Base-by-base conservation (phyloP, 2,329 filamentous ascomycete genomes). In the Exserohilum turcica region DNA sequence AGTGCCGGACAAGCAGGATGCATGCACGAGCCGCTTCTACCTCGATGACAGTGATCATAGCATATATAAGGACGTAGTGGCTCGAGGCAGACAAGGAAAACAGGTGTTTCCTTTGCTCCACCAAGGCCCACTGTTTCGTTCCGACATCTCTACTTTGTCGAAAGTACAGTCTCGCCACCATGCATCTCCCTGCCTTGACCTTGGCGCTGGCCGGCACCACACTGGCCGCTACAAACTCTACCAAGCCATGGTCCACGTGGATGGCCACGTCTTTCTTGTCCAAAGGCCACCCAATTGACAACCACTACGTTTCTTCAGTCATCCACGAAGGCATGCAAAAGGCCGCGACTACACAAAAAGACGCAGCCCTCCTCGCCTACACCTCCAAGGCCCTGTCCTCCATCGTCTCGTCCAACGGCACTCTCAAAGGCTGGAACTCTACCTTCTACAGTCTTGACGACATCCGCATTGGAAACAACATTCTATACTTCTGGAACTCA, bases 401-500 rank as follows among this genome's bases (percentile, higher is more conserved):
- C 0, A 72, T 84, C 6, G 77, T 84, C 2, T 61, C 73, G 1
- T 61, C 71, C n/a, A 68, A 82, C 35, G 82, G 82, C 10, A 78
- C 76, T 71, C 56, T 83, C 50, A 67, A 70, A 12, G 72, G 74
- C 15, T 84, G 80, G 74, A 74, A 80, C 48, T 67, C 76, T 12
- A 68, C 69, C 2, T 78, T 76, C 61, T 80, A 83, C 71, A 81
- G 79, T 2, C 63, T 75, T 3, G 73, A 75, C 54, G 78, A 84
- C 52, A 78, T 84, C 54, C 79, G 82, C 5, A 75, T 84, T 28
- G 82, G 81, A 6, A 78, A 81, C 59, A 81, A 80, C 61, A 70
- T 82, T 32, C 72, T 84, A 1, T 77, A 81, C 72, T 80, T 81
- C 59, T 75, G 78, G 58, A 65, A 74, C 52, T 80, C 79, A 0